Conservation (phyloP, 2,329 filamentous ascomycete species). For the Xylariaceae sp. region DNA sequence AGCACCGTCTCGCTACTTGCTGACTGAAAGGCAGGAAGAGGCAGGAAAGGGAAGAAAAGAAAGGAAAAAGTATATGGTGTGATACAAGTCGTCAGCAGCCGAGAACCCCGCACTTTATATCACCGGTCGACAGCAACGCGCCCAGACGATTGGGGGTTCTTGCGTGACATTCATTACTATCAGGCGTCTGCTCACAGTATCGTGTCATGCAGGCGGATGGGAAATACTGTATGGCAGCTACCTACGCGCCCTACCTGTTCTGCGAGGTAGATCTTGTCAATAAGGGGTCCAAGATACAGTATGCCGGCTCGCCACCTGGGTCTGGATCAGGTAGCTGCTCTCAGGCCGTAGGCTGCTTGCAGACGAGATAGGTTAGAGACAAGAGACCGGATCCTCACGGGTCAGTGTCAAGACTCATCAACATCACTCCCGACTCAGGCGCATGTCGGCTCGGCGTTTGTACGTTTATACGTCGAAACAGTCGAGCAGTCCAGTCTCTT, state of each 20-base stretch:
- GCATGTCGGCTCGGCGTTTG: too few species aligned
- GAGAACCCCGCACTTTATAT: slow-evolving; percentile 20
- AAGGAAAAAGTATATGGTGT: not conserved
- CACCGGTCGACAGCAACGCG: too few species aligned
- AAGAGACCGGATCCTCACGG: too few species aligned
- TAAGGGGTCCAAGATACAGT: not conserved
- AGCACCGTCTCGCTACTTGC: not conserved
- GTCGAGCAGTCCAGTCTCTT: not conserved
- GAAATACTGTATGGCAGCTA: not conserved
- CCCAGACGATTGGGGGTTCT: slow-evolving; percentile 7
- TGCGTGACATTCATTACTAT: slow-evolving; percentile 9
- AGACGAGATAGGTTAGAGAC: too few species aligned
- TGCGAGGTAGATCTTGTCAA: not conserved
- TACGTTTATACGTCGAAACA: not conserved
- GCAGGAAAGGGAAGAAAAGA: not conserved
- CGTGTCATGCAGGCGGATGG: not conserved
- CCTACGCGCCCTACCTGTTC: not conserved
- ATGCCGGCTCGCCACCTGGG: too few species aligned
- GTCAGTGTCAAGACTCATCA: too few species aligned
- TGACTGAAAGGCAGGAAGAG: not conserved
- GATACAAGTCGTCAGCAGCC: slow-evolving; percentile 1
- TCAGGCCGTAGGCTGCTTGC: too few species aligned
- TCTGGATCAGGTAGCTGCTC: too few species aligned
- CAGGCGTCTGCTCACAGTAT: slow-evolving; percentile 2
- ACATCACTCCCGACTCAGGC: too few species aligned